These are phyloP conservation scores for Cytospora piceicola DNA, from an alignment of 2,329 filamentous ascomycete species.

Conservation along the genomic window DNA sequence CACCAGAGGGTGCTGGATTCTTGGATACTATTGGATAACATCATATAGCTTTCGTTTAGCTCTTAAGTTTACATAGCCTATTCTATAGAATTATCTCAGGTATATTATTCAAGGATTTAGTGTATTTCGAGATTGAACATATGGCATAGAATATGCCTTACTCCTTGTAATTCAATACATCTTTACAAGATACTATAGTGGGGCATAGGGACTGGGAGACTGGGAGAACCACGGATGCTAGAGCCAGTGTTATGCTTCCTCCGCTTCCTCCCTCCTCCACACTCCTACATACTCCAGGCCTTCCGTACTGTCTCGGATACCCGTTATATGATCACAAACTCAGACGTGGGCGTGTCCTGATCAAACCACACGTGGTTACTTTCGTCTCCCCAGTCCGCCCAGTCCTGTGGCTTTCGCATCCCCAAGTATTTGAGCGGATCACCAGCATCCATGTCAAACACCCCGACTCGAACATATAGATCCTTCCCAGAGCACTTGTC, in stretches of 20 bases:
- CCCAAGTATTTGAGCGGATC: slow-evolving; percentile 14
- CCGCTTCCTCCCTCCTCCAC: too few species aligned
- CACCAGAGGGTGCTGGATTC: neutral
- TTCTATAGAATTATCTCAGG: neutral
- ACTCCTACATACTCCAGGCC: too few species aligned
- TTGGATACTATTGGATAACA: neutral
- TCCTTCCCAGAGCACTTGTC: neutral
- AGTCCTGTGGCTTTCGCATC: slow-evolving; percentile 19
- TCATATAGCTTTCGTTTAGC: neutral
- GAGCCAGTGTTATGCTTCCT: neutral
- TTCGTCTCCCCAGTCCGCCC: slow-evolving; percentile 1
- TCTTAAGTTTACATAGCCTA: neutral
- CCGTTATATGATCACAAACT: slow-evolving; percentile 14
- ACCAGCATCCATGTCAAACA: neutral
- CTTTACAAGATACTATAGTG: too few species aligned
- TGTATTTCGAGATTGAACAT: neutral
- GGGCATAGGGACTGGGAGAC: too few species aligned
- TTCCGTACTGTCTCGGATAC: neutral
- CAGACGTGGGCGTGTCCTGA: neutral
- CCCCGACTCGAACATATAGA: slow-evolving; percentile 3
- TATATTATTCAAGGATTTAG: neutral
- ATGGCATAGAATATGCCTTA: too few species aligned
- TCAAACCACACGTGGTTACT: slow-evolving; percentile 22
- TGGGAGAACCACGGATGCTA: neutral
- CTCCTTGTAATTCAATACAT: too few species aligned